phyloP scores from a whole-genome alignment of 2,329 filamentous ascomycete genomes.

The Penicillium sp. region DNA sequence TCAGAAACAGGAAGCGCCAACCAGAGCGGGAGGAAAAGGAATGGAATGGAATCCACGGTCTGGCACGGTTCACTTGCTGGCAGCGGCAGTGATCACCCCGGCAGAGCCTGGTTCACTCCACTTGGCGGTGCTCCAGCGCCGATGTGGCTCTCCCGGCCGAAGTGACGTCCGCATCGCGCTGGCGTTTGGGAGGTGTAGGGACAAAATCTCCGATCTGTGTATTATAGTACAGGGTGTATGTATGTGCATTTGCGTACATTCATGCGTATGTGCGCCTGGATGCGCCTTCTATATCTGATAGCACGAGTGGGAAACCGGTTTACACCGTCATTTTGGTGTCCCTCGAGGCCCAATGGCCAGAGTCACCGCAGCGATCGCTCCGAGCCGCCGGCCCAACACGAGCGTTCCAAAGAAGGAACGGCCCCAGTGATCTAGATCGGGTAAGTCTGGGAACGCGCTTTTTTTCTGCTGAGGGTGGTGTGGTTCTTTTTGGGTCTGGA shows the following conservation, averaged over 20 bases:
- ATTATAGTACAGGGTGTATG: no score
- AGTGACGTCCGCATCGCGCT: conserved; percentile 9
- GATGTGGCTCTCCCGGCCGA: conserved; percentile 9
- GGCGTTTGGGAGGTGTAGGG: not conserved
- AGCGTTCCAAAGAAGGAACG: no score
- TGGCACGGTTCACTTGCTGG: conserved; percentile 9
- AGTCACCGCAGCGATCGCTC: not conserved
- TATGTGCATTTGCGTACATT: not conserved
- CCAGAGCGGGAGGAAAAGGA: no score
- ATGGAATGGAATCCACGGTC: not conserved
- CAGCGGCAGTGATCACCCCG: conserved; percentile 13
- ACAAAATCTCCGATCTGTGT: not conserved
- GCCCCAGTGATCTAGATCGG: no score
- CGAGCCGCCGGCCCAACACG: no score
- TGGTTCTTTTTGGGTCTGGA: no score
- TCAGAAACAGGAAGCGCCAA: no score
- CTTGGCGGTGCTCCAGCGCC: not conserved
- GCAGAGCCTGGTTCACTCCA: conserved; percentile 7
- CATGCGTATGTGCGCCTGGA: not conserved
- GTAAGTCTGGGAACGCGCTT: no score
- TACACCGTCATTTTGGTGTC: conserved; percentile 2
- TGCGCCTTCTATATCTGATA: not conserved
- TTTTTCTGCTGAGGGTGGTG: no score
- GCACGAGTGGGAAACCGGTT: not conserved
- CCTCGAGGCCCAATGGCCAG: not conserved